These are phyloP conservation scores for Thecamonas trahens DNA, from an alignment of 78 protist species.

Conservation along the genomic window DNA sequence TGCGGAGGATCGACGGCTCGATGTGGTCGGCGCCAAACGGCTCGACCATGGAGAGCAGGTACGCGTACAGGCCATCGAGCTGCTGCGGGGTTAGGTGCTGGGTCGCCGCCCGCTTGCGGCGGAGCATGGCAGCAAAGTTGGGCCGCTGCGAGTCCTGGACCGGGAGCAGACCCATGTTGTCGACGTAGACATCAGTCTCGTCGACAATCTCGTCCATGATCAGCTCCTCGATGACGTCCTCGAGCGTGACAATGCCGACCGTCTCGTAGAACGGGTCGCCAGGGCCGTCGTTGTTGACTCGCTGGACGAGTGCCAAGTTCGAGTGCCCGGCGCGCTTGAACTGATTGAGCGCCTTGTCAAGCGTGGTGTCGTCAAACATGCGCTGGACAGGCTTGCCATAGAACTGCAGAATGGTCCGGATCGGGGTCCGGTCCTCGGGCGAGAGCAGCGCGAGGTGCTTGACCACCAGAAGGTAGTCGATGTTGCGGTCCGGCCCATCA, in stretches of 20 bases:
- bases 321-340: slow-evolving; percentile 34
- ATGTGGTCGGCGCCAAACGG: background rate
- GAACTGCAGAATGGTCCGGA: slow-evolving; percentile 9
- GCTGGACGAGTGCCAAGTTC: background rate
- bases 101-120: too few relatives aligned
- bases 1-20: background rate
- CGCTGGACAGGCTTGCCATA: background rate
- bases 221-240: slow-evolving; percentile 77
- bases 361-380: slow-evolving; percentile 21
- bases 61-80: too few relatives aligned
- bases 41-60: too few relatives aligned
- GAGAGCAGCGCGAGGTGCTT: slow-evolving; percentile 77
- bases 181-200: slow-evolving; percentile 63
- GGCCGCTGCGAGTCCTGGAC: too few relatives aligned
- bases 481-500: slow-evolving; percentile 16
- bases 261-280: slow-evolving; percentile 78
- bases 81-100: too few relatives aligned
- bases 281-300: slow-evolving; percentile 32
- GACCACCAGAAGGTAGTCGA: slow-evolving; percentile 67
- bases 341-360: slow-evolving; percentile 52
- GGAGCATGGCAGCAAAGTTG: too few relatives aligned
- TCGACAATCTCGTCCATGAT: slow-evolving; percentile 76
- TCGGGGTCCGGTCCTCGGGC: slow-evolving; percentile 49
- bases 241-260: slow-evolving; percentile 81
- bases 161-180: too few relatives aligned